A percentile compares a stretch with the other conserved stretches of the same genome.
phyloP scores from a whole-genome alignment of 768 basidiomycete species.

The Boletus bicolor region DNA sequence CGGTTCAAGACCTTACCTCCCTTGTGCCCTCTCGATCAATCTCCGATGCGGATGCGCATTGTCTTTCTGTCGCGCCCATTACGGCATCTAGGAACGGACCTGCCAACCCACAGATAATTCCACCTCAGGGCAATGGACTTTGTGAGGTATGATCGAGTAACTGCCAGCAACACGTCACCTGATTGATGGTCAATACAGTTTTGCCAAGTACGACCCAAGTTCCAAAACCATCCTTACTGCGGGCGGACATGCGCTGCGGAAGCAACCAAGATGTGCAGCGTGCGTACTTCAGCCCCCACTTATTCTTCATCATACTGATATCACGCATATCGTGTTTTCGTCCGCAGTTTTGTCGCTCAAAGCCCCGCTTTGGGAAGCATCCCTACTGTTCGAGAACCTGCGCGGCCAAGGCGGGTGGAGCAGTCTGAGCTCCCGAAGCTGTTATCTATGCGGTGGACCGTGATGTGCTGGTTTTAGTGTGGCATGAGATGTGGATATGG shows the following conservation, averaged over 20 bases:
- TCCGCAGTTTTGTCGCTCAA: conserved; percentile 27
- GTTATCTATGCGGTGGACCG: not conserved
- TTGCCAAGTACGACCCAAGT: conserved; percentile 60
- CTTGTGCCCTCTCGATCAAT: conserved; percentile 10
- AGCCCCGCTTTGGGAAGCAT: conserved; percentile 33
- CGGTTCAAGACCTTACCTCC: conserved; percentile 32
- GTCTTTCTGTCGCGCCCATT: conserved; percentile 2
- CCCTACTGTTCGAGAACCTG: conserved; percentile 34
- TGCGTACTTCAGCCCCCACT: conserved; percentile 9
- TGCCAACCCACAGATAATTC: not conserved
- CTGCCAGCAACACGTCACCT: not conserved
- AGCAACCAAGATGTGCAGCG: conserved; percentile 35
- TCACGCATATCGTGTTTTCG: not conserved
- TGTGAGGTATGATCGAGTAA: conserved; percentile 27
- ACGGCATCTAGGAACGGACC: not conserved
- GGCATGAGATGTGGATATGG: not conserved
- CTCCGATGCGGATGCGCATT: conserved; percentile 4
- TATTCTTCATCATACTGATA: conserved; percentile 4
- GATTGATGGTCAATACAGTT: conserved; percentile 31
- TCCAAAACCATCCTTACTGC: conserved; percentile 56
- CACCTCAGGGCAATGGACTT: conserved; percentile 17
- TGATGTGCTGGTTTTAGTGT: not conserved
- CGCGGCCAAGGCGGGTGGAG: conserved; percentile 23
- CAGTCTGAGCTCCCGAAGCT: conserved; percentile 4
- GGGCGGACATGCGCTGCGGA: conserved; percentile 59